phyloP scores from a whole-genome alignment of 768 basidiomycete genomes.

The Gyrodon lividus region DNA sequence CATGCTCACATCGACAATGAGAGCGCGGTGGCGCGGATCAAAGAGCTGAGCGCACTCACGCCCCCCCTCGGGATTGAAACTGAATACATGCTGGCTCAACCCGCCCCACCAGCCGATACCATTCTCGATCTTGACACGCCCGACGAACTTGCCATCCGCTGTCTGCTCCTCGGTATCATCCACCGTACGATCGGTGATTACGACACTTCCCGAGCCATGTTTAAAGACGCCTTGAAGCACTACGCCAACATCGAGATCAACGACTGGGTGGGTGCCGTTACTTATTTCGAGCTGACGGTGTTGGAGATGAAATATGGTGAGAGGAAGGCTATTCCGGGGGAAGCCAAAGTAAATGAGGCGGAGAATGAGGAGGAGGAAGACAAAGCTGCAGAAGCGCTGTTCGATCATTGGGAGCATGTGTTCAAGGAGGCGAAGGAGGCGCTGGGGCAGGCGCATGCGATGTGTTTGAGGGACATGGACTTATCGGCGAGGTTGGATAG shows the following conservation, averaged over 20 bases:
- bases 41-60: constrained; percentile 48
- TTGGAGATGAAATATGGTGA: constrained; percentile 66
- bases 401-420: constrained; percentile 45
- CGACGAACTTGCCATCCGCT: constrained; percentile 69
- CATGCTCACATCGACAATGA: constrained; percentile 57
- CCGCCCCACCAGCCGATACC: neutral
- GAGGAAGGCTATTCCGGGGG: constrained; percentile 30
- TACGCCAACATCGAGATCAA: constrained; percentile 45
- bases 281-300: constrained; percentile 69
- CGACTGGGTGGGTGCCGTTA: constrained; percentile 67
- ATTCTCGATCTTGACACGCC: constrained; percentile 56
- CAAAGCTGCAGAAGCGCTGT: neutral
- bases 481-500: constrained; percentile 68
- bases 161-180: constrained; percentile 65
- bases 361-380: constrained; percentile 9
- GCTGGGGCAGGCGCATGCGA: constrained; percentile 50
- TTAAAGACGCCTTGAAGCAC: constrained; percentile 49
- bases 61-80: constrained; percentile 41
- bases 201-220: constrained; percentile 43
- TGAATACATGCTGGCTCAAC: constrained; percentile 20
- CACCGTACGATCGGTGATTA: constrained; percentile 57
- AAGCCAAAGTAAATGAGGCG: constrained; percentile 19
- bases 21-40: constrained; percentile 59
- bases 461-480: constrained; percentile 55
- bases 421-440: constrained; percentile 48